phyloP scores from a whole-genome alignment of 1,284 basidiomycete genomes.

The Cystobasidium pallidum region DNA sequence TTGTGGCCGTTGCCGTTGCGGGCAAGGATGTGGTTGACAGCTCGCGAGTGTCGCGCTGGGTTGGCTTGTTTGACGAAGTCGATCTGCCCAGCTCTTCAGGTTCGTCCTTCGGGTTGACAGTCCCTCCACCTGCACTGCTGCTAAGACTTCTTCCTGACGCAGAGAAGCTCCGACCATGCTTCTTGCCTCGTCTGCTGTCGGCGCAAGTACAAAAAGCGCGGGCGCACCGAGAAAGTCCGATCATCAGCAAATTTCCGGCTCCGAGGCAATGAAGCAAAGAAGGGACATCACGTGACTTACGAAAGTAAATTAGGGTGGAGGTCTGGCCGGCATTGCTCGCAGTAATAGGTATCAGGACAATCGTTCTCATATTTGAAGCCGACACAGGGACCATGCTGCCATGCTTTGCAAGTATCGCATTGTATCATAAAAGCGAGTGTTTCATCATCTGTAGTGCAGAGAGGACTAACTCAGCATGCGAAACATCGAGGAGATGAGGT shows the following conservation, averaged over 20 bases:
- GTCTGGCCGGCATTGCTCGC: constrained; percentile 90
- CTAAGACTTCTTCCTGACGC: constrained; percentile 5
- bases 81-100: constrained; percentile 6
- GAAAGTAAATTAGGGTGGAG: constrained; percentile 62
- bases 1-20: background rate
- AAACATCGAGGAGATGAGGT: constrained; percentile 56
- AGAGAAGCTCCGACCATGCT: constrained; percentile 46
- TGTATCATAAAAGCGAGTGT: constrained; percentile 82
- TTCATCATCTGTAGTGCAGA: constrained; percentile 69
- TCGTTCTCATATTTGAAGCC: constrained; percentile 83
- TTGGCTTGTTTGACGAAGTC: constrained; percentile 21
- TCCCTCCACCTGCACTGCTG: background rate
- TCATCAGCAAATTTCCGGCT: constrained; percentile 8
- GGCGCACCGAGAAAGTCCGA: background rate
- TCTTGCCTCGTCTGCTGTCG: constrained; percentile 45
- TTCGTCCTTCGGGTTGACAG: background rate
- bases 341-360: constrained; percentile 69
- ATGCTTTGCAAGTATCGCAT: constrained; percentile 94
- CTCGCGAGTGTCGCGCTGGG: constrained; percentile 9
- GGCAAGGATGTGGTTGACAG: constrained; percentile 10
- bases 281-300: constrained; percentile 5
- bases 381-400: constrained; percentile 98
- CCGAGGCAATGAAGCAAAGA: background rate
- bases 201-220: background rate
- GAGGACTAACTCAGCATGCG: no score